These are phyloP conservation scores for Geosmithia morbida DNA, from an alignment of 2,329 filamentous ascomycete species.

Conservation along the genomic window DNA sequence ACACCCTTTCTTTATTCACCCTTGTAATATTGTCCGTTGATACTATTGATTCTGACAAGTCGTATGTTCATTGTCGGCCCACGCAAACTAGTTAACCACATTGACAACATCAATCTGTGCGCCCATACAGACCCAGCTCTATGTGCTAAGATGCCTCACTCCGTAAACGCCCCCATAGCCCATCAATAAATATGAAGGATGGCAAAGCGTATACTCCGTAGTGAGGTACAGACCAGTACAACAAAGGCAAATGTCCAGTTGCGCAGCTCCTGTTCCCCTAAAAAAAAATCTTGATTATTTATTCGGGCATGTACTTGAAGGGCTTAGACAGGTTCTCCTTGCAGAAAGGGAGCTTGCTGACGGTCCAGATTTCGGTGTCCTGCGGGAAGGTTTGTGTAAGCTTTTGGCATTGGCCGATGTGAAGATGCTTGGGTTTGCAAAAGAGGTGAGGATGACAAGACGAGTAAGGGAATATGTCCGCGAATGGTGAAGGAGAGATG, in stretches of 20 bases:
- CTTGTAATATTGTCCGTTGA: background rate
- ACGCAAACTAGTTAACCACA: too few species aligned
- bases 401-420: background rate
- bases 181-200: too few species aligned
- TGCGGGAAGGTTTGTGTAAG: slow-evolving; percentile 12
- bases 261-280: background rate
- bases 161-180: too few species aligned
- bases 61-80: too few species aligned
- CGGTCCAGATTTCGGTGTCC: slow-evolving; percentile 58
- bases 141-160: too few species aligned
- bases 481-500: too few species aligned
- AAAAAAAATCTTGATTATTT: slow-evolving; percentile 8
- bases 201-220: too few species aligned
- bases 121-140: too few species aligned
- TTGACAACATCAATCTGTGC: too few species aligned
- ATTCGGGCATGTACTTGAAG: slow-evolving; percentile 50
- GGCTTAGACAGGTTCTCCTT: slow-evolving; percentile 48
- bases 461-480: background rate
- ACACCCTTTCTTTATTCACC: background rate
- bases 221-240: too few species aligned
- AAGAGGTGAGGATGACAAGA: background rate
- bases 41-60: background rate
- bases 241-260: too few species aligned
- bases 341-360: slow-evolving; percentile 55
- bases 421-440: background rate